Percentiles rank a stretch among this genome's conserved stretches.
These are phyloP conservation scores for Luvunga scandens DNA, from an alignment of 345 rosid genomes.

Conservation along the genomic window DNA sequence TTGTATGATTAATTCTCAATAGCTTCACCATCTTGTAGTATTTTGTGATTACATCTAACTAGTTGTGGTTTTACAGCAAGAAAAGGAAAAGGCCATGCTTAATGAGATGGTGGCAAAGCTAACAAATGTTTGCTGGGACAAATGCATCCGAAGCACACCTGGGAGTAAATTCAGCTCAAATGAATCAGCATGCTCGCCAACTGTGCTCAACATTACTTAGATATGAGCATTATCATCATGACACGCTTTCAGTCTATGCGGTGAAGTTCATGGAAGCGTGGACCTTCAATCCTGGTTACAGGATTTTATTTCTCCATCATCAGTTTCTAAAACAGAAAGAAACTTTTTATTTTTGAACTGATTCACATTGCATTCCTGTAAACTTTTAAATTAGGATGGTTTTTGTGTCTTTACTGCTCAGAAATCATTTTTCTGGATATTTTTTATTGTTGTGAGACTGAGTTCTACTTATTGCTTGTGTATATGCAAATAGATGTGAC, in stretches of 20 bases:
- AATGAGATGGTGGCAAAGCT: slow-evolving; percentile 79
- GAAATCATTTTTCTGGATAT: background rate
- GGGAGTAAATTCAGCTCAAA: slow-evolving; percentile 96
- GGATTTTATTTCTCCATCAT: background rate
- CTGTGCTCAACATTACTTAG: slow-evolving; percentile 84
- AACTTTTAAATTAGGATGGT: background rate
- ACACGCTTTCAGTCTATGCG: slow-evolving; percentile 80
- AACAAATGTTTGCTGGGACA: slow-evolving; percentile 93
- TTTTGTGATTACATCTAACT: background rate
- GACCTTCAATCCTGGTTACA: slow-evolving; percentile 2
- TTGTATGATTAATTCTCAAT: background rate
- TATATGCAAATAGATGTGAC: background rate
- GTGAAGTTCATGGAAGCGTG: slow-evolving; percentile 18
- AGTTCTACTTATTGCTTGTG: background rate
- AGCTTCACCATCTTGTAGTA: background rate
- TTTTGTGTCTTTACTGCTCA: background rate
- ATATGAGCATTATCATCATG: slow-evolving; percentile 68
- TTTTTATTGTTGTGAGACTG: background rate
- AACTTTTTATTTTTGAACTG: background rate
- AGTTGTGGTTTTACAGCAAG: slow-evolving; percentile 43
- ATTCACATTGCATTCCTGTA: background rate
- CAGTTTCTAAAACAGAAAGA: background rate
- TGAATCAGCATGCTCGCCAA: slow-evolving; percentile 65
- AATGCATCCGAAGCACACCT: slow-evolving; percentile 73
- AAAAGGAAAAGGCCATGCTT: slow-evolving; percentile 79